phyloP scores from a whole-genome alignment of 805 yeast species.

The Wickerhamiella azyma region DNA sequence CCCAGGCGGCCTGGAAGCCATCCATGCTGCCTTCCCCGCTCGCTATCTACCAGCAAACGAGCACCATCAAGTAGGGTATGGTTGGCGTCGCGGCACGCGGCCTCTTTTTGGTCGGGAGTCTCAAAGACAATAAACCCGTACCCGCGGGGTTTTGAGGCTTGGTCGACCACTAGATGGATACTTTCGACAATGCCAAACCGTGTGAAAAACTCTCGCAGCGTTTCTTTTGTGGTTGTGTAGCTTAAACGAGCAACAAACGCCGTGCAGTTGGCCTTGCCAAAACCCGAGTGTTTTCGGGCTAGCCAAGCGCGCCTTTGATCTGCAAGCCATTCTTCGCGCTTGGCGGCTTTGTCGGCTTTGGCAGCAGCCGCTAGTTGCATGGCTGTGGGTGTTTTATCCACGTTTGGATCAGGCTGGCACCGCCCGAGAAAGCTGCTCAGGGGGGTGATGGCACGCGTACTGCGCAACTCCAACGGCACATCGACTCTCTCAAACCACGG shows the following conservation, averaged over 20 bases:
- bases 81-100: conserved; percentile 48
- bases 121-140: conserved; percentile 73
- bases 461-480: background rate
- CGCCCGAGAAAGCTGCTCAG: background rate
- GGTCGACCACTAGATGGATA: conserved; percentile 42
- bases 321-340: background rate
- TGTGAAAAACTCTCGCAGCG: conserved; percentile 46
- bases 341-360: background rate
- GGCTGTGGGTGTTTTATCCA: background rate
- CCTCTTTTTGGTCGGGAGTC: conserved; percentile 42
- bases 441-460: background rate
- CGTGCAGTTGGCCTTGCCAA: conserved; percentile 65
- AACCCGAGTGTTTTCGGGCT: conserved; percentile 42
- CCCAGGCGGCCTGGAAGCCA: conserved; percentile 44
- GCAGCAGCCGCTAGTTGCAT: background rate
- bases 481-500: background rate
- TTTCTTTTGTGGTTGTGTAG: conserved; percentile 51
- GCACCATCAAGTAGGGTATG: conserved; percentile 39
- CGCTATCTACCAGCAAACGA: conserved; percentile 32
- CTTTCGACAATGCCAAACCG: conserved; percentile 60
- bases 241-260: conserved; percentile 64
- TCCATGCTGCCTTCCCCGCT: conserved; percentile 27
- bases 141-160: conserved; percentile 49
- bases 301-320: conserved; percentile 30
- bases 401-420: conserved; percentile 5